Evolutionary conservation across 352 stramenopile species (phyloP).

Genomic region (Phytophthora fragariae): DNA sequence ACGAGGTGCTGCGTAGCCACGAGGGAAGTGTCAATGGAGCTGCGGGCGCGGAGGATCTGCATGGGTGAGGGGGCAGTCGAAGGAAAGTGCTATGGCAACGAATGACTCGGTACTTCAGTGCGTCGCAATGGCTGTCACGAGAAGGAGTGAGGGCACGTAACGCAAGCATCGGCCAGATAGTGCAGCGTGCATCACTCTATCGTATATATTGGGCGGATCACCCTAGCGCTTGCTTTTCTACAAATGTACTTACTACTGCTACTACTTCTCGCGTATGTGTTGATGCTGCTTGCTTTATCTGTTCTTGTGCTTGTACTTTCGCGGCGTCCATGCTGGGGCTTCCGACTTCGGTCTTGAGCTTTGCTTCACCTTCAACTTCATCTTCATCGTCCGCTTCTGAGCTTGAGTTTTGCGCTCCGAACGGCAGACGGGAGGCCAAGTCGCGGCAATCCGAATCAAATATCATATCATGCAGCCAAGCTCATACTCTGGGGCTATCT

Average conservation of each 20-base stretch:
- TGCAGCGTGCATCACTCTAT: slow-evolving; percentile 46
- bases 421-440: slow-evolving; percentile 36
- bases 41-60: not conserved
- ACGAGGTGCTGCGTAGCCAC: slow-evolving; percentile 7
- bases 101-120: not conserved
- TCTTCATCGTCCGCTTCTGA: slow-evolving; percentile 40
- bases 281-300: slow-evolving; percentile 37
- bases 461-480: slow-evolving; percentile 51
- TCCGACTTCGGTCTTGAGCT: slow-evolving; percentile 44
- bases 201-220: slow-evolving; percentile 44
- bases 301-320: slow-evolving; percentile 38
- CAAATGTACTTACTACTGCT: slow-evolving; percentile 60
- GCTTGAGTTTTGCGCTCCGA: slow-evolving; percentile 30
- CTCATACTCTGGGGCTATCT: slow-evolving; percentile 44
- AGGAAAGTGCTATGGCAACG: not conserved
- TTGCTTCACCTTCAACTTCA: slow-evolving; percentile 24
- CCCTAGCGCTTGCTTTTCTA: slow-evolving; percentile 50
- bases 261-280: slow-evolving; percentile 40
- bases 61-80: slow-evolving; percentile 3
- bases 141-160: not conserved
- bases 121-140: not conserved
- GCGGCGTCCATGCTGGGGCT: slow-evolving; percentile 27
- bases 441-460: slow-evolving; percentile 47
- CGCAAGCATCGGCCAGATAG: slow-evolving; percentile 14
- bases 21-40: slow-evolving; percentile 8